phyloP scores from a whole-genome alignment of 208 protist species.

The Leishmania tarentolae region DNA sequence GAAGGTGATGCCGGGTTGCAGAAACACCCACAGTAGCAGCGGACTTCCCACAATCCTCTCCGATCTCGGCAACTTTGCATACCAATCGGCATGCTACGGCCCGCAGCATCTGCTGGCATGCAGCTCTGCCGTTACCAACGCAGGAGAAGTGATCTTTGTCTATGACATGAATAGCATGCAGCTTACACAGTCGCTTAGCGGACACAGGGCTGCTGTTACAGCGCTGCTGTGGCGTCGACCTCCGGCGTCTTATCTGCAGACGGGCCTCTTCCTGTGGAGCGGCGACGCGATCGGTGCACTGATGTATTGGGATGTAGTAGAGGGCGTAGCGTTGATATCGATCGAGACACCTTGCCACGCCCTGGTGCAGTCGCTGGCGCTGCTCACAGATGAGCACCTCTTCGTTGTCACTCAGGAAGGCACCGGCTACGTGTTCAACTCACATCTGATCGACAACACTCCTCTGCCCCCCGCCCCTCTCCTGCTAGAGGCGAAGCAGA shows the following conservation, averaged over 20 bases:
- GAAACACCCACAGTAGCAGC: constrained; percentile 25
- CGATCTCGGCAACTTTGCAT: constrained; percentile 26
- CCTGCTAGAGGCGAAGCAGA: constrained; percentile 28
- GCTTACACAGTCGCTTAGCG: constrained; percentile 74
- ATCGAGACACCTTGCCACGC: constrained; percentile 48
- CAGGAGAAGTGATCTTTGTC: constrained; percentile 61
- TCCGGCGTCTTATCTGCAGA: constrained; percentile 61
- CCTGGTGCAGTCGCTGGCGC: constrained; percentile 43
- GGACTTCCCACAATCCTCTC: constrained; percentile 35
- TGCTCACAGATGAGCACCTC: constrained; percentile 61
- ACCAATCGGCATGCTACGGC: constrained; percentile 69
- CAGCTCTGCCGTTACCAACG: constrained; percentile 40
- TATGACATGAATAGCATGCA: constrained; percentile 81
- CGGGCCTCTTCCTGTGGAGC: constrained; percentile 66
- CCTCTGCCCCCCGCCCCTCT: constrained; percentile 36
- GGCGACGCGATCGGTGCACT: constrained; percentile 53
- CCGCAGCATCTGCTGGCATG: constrained; percentile 73
- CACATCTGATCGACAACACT: constrained; percentile 49
- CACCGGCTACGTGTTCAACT: constrained; percentile 70
- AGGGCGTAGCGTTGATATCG: constrained; percentile 57
- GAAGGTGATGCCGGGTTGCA: constrained; percentile 40
- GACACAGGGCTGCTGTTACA: constrained; percentile 55
- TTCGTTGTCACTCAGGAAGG: constrained; percentile 55
- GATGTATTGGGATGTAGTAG: constrained; percentile 79
- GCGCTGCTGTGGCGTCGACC: constrained; percentile 70